These are phyloP conservation scores for Bipolaris sorokiniana DNA, from an alignment of 2,329 filamentous ascomycete species.

Conservation along the genomic window DNA sequence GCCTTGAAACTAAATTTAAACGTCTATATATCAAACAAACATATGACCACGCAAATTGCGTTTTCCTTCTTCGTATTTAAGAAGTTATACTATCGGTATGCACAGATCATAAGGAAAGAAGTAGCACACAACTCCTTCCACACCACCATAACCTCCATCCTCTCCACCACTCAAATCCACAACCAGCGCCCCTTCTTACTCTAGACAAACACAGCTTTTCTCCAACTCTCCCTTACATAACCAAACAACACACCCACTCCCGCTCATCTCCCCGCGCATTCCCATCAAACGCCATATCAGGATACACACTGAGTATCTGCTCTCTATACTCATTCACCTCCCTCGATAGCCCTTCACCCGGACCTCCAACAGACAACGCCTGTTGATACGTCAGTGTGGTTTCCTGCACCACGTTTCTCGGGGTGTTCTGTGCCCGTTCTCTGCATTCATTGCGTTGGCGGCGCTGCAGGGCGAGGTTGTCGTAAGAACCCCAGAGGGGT, in stretches of 20 bases:
- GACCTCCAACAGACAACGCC: neutral
- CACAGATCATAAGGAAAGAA: no score
- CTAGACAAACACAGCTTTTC: no score
- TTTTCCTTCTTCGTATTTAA: no score
- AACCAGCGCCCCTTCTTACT: no score
- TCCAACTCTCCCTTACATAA: no score
- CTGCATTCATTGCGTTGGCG: constrained; percentile 11
- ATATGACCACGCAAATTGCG: no score
- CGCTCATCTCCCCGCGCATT: constrained; percentile 10
- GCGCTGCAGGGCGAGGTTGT: constrained; percentile 15
- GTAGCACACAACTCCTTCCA: no score
- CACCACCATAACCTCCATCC: no score
- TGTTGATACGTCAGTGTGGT: neutral
- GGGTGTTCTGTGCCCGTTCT: constrained; percentile 5
- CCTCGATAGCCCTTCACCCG: constrained; percentile 12
- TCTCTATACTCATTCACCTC: constrained; percentile 30
- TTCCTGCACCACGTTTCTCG: neutral
- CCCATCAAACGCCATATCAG: constrained; percentile 31
- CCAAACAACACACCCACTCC: constrained; percentile 18
- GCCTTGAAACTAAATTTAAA: no score
- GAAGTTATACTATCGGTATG: no score
- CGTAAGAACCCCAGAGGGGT: constrained; percentile 25
- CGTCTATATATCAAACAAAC: no score
- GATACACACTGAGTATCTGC: constrained; percentile 29
- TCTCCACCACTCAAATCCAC: no score